Evolutionary conservation across 2,329 filamentous ascomycete genomes (phyloP).

Genomic region (Calonectria pseudoreteaudii): DNA sequence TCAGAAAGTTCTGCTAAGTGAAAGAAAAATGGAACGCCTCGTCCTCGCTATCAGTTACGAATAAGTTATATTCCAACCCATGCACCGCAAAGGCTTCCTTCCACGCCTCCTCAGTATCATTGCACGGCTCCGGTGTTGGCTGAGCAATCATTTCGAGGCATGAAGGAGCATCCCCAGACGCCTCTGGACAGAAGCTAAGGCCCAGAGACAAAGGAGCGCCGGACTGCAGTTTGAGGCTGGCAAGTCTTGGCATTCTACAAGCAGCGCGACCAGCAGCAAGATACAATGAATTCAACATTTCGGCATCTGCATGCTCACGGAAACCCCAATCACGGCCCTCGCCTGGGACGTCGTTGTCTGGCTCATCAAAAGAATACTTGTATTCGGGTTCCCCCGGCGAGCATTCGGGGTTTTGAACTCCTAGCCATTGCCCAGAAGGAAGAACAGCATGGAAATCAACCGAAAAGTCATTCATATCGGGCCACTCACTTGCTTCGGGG

Average conservation of each 20-base stretch:
- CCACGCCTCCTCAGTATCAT: background rate
- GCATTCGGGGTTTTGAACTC: background rate
- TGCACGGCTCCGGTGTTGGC: background rate
- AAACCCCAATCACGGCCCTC: background rate
- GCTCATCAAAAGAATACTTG: background rate
- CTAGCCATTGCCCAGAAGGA: conserved; percentile 15
- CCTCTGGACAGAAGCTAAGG: background rate
- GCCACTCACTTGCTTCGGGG: background rate
- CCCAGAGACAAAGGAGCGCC: background rate
- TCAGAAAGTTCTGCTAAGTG: too few relatives aligned
- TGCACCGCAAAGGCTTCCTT: background rate
- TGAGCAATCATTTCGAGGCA: background rate
- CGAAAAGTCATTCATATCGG: background rate
- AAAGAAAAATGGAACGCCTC: background rate
- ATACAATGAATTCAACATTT: background rate
- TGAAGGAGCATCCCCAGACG: background rate
- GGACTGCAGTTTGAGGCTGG: background rate
- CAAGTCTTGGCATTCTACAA: background rate
- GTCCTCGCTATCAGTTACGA: background rate
- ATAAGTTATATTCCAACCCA: background rate
- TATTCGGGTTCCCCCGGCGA: background rate
- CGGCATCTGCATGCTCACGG: background rate
- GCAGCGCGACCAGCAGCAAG: background rate
- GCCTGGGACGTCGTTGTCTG: background rate
- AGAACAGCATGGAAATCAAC: background rate